Percentiles rank a stretch among this genome's conserved stretches.
phyloP scores from a whole-genome alignment of 306 rosid species.

The Acmispon strigosus region DNA sequence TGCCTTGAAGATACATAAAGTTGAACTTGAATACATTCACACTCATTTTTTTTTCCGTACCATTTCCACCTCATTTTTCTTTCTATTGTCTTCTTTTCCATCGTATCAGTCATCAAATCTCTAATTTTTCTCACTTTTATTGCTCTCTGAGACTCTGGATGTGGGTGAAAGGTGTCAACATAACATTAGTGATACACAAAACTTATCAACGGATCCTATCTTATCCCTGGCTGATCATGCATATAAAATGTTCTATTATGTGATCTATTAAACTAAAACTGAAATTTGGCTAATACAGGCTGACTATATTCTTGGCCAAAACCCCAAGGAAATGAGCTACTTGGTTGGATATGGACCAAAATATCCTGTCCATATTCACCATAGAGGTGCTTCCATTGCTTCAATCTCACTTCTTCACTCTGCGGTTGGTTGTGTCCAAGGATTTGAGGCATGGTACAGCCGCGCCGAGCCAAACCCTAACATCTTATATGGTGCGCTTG shows the following conservation, averaged over 20 bases:
- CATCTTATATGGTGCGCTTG: constrained; percentile 54
- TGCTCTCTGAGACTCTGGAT: too few species aligned
- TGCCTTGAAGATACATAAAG: too few species aligned
- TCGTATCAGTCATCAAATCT: too few species aligned
- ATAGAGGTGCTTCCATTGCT: constrained; percentile 70
- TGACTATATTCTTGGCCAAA: constrained; percentile 73
- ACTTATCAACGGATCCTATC: neutral
- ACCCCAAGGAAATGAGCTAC: constrained; percentile 62
- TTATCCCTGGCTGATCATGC: neutral
- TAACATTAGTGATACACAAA: too few species aligned
- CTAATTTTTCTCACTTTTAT: too few species aligned
- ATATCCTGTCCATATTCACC: constrained; percentile 62
- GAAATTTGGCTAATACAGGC: constrained; percentile 24
- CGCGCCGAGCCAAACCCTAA: constrained; percentile 54
- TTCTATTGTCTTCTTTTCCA: too few species aligned
- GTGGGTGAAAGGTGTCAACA: too few species aligned
- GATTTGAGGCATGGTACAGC: constrained; percentile 59
- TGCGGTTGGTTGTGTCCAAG: constrained; percentile 55
- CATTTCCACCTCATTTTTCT: too few species aligned
- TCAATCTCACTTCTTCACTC: constrained; percentile 29
- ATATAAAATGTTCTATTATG: neutral
- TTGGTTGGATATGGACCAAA: constrained; percentile 61
- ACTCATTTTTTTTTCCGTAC: too few species aligned
- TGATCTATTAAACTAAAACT: neutral
- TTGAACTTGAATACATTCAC: too few species aligned